phyloP scores from a whole-genome alignment of 1,284 basidiomycete species.

The Hymenochaete sp. region DNA sequence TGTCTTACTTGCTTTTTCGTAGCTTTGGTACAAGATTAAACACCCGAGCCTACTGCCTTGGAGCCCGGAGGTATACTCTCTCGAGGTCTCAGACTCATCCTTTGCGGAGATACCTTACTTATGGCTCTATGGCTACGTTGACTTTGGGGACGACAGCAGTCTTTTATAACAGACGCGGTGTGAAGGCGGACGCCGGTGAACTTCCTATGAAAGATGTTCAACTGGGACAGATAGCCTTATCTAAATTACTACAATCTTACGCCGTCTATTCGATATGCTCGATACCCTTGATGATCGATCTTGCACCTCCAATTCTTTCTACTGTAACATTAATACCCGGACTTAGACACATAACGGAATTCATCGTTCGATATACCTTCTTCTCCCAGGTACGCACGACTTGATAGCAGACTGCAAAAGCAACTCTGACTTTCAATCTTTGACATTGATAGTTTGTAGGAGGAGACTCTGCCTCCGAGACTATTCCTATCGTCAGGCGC shows the following conservation, averaged over 20 bases:
- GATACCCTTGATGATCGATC: conserved; percentile 68
- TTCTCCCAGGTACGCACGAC: conserved; percentile 65
- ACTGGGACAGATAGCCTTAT: conserved; percentile 25
- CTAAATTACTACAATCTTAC: conserved; percentile 57
- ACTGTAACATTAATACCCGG: conserved; percentile 57
- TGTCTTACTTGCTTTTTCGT: no score
- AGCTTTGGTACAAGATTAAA: no score
- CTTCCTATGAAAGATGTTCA: no score
- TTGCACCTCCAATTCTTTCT: conserved; percentile 63
- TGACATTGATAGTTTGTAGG: no score
- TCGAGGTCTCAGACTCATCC: not conserved
- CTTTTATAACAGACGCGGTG: not conserved
- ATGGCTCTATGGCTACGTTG: not conserved
- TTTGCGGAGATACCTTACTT: conserved; percentile 2
- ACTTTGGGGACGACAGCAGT: not conserved
- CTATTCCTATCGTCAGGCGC: conserved; percentile 53
- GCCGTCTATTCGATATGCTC: conserved; percentile 77
- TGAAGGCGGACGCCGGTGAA: no score
- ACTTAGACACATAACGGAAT: conserved; percentile 57
- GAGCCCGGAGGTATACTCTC: no score
- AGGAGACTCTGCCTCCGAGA: conserved; percentile 70
- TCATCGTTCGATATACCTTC: conserved; percentile 73
- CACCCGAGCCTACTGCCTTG: no score
- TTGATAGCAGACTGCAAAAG: no score
- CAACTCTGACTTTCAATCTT: no score